Base-by-base conservation (phyloP, 257 asterid species). In the Penstemon newberryi region DNA sequence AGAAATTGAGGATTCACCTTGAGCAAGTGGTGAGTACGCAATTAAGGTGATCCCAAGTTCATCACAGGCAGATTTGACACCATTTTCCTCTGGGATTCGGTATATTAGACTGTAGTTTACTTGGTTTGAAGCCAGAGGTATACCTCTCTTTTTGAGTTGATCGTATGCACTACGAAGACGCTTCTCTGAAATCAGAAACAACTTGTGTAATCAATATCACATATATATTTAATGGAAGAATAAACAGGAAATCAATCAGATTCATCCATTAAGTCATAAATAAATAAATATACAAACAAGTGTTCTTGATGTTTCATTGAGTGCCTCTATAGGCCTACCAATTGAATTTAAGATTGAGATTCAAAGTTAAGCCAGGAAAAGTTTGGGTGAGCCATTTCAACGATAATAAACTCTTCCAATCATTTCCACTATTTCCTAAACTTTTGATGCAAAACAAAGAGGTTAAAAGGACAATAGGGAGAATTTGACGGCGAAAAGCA, bases 1-100 rank as follows among this genome's bases (percentile, higher is more conserved):
- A 6, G 55, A 46, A 44, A 13, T n/a, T 53, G 5, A 19, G 42
- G 18, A 0, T 39, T 72, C 61, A 91, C 98, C 98, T 86, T 92
- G 98, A 72, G 98, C 97, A 66, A 91, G 87, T n/a, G 96, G 97
- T 12, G 97, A 91, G 76, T 87, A 87, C 10, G 96, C 97, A 25
- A 91, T 89, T 42, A 91, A 77, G 37, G 94, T 84, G 79, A 91
- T 71, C 15, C 97, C 97, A 47, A 91, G 91, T 70, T 91, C 97
- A 64, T 91, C 96, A 60, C 98, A 90, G 38, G 98, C 74, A 18
- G 96, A 84, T 81, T 92, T 90, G 36, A 92, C 94, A 5, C 96
- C 98, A 25, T 92, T 92, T 75, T 92, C 84, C 84, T 92, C 98
- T 0, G 97, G 97, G 37, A 72, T 52, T 65, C 97, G 74, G 78